These are phyloP conservation scores for Fagopyrum esculentum DNA, from an alignment of 148 eudicot genomes.

Conservation along the genomic window DNA sequence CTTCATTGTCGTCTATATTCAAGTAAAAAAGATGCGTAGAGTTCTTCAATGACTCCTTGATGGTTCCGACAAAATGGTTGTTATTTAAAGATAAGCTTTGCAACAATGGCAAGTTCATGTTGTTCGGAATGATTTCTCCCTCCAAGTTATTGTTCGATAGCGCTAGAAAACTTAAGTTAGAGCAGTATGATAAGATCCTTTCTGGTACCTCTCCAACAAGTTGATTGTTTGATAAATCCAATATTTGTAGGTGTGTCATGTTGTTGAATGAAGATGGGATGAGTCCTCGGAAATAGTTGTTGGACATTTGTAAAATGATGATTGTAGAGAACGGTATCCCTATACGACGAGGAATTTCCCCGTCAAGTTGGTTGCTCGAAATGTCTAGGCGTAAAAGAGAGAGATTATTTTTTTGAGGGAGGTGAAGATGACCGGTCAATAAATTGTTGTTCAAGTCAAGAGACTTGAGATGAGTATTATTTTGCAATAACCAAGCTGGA, in stretches of 20 bases:
- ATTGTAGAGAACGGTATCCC: background rate
- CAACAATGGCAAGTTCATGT: too few species aligned
- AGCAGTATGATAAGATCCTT: too few species aligned
- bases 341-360: slow-evolving; percentile 13
- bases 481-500: background rate
- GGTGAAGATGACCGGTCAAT: background rate
- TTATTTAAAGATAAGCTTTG: too few species aligned
- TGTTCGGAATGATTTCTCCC: too few species aligned
- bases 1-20: too few species aligned
- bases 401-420: background rate
- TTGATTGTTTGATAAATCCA: background rate
- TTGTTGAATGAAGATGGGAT: background rate
- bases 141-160: too few species aligned
- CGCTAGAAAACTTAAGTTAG: too few species aligned
- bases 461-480: slow-evolving; percentile 11
- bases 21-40: too few species aligned
- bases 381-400: background rate
- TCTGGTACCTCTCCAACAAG: too few species aligned
- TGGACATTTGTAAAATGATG: background rate
- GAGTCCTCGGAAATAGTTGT: background rate
- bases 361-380: slow-evolving; percentile 6
- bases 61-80: too few species aligned
- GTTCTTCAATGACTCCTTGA: too few species aligned
- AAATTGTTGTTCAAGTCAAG: background rate
- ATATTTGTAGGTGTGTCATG: too few species aligned